phyloP scores from a whole-genome alignment of 2,329 filamentous ascomycete species.

The Ophiostoma pallidulum region DNA sequence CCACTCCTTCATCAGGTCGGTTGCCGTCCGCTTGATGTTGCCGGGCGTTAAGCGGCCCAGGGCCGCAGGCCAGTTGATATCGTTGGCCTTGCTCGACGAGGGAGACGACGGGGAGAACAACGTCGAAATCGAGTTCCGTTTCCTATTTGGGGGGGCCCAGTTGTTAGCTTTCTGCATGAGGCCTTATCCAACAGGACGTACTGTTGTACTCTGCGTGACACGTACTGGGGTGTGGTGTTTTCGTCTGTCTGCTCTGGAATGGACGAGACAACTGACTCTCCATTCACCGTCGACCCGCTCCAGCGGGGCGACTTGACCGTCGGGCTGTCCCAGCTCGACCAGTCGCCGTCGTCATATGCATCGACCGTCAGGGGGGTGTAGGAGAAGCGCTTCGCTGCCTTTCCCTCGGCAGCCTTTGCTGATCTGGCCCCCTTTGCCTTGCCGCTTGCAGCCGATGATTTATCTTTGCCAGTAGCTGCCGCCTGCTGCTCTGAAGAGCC shows the following conservation, averaged over 20 bases:
- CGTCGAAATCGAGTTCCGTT: conserved; percentile 3
- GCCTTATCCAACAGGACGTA: no score
- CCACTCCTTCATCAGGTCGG: conserved; percentile 82
- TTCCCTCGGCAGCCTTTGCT: conserved; percentile 23
- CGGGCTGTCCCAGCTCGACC: conserved; percentile 55
- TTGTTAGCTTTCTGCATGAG: not conserved
- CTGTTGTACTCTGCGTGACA: not conserved
- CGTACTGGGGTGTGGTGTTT: conserved; percentile 37
- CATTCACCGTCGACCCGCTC: conserved; percentile 51
- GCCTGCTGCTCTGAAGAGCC: not conserved
- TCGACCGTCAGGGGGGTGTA: conserved; percentile 51
- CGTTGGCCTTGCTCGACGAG: conserved; percentile 38
- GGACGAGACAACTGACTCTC: conserved; percentile 32
- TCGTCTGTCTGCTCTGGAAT: conserved; percentile 41
- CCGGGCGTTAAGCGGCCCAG: conserved; percentile 64
- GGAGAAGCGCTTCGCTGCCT: conserved; percentile 46
- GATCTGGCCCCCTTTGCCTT: conserved; percentile 7
- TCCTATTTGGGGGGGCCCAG: conserved; percentile 1
- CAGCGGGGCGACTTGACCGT: conserved; percentile 44
- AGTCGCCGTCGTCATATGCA: conserved; percentile 51
- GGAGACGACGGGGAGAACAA: conserved; percentile 11
- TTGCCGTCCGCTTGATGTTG: conserved; percentile 74
- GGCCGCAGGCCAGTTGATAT: conserved; percentile 54
- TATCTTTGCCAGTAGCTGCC: not conserved
- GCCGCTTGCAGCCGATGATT: not conserved